Percentiles rank a stretch among this genome's conserved stretches.
Evolutionary conservation across 768 basidiomycete species (phyloP).

Genomic region (Chiua virens): DNA sequence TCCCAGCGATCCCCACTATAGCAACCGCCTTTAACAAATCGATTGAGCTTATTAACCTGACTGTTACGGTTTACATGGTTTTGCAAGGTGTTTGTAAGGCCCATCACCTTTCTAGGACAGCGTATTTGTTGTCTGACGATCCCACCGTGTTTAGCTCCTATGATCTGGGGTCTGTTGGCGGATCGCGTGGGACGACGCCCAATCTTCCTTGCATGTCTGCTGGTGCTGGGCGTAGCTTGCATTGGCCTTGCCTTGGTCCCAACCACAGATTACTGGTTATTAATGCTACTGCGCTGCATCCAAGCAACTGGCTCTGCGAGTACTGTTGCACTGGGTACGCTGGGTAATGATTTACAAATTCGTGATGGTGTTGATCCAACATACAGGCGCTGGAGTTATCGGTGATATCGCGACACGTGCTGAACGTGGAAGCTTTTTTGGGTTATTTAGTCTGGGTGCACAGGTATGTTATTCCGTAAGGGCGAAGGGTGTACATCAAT

Average conservation of each 20-base stretch:
- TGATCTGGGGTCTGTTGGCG: slow-evolving; percentile 62
- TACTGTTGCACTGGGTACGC: slow-evolving; percentile 67
- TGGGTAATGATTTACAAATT: neutral
- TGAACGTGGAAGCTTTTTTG: slow-evolving; percentile 76
- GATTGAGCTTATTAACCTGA: slow-evolving; percentile 73
- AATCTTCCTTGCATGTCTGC: slow-evolving; percentile 60
- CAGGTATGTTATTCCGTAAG: slow-evolving; percentile 39
- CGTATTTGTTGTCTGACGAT: neutral
- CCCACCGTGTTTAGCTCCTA: slow-evolving; percentile 43
- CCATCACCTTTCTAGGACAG: neutral
- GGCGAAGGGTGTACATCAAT: neutral
- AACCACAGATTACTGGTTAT: slow-evolving; percentile 68
- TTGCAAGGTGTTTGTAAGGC: slow-evolving; percentile 45
- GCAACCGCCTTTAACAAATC: slow-evolving; percentile 58
- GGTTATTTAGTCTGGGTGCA: slow-evolving; percentile 65
- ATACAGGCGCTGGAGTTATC: slow-evolving; percentile 68
- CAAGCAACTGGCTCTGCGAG: slow-evolving; percentile 82
- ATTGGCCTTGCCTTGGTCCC: slow-evolving; percentile 58
- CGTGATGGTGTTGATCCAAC: neutral
- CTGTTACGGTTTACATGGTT: slow-evolving; percentile 65
- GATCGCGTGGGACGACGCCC: slow-evolving; percentile 65
- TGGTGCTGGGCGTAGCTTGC: slow-evolving; percentile 64
- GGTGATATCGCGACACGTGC: slow-evolving; percentile 72
- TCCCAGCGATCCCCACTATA: slow-evolving; percentile 75
- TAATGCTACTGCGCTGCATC: slow-evolving; percentile 76